Base-by-base conservation (phyloP, 345 rosid genomes). In the Citrus australasica region DNA sequence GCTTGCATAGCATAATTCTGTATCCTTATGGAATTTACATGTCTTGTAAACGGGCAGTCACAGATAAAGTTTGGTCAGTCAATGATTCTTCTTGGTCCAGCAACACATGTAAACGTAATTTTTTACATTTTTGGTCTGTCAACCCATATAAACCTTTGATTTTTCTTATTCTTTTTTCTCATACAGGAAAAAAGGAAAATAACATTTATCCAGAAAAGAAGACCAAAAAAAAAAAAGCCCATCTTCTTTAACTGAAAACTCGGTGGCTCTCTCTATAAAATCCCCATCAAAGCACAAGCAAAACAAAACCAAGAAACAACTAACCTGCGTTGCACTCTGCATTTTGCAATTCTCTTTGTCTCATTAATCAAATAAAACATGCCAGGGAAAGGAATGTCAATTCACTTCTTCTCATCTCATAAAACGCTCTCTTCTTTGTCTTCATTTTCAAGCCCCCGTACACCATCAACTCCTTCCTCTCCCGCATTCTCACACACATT, bases 291-390 rank as follows among this genome's bases (percentile, higher is more conserved):
- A 4, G 8, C 19, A 9, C 4, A 30, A 75, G 24, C 28, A 46
- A 17, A 55, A 33, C 9, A 35, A 24, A 46, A 13, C 55, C 46
- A 14, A 9, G 14, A 56, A 24, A 46, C 21, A 51, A 62, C n/a
- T 8, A 21, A 9, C 46, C 0, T 5, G 33, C 33, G 35, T 32
- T 17, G 69, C 46, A 33, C 13, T 19, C 46, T 33, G 42, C 68
- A 62, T 84, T 83, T 35, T 13, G 51, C 51, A 46, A 46, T 46
- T 46, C 79, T 91, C 69, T 90, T 87, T 42, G 53, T 58, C 24
- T 64, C 24, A 21, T 21, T 65, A 33, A 33, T 65, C 14, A 7
- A 9, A 21, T 40, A 24, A 46, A 24, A 68, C 51, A 66, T 76
- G 72, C 24, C 51, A 14, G 63, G 46, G 53, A 76, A 48, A 65